phyloP scores from a whole-genome alignment of 2,329 filamentous ascomycete species.

The Penicillium nordicum region DNA sequence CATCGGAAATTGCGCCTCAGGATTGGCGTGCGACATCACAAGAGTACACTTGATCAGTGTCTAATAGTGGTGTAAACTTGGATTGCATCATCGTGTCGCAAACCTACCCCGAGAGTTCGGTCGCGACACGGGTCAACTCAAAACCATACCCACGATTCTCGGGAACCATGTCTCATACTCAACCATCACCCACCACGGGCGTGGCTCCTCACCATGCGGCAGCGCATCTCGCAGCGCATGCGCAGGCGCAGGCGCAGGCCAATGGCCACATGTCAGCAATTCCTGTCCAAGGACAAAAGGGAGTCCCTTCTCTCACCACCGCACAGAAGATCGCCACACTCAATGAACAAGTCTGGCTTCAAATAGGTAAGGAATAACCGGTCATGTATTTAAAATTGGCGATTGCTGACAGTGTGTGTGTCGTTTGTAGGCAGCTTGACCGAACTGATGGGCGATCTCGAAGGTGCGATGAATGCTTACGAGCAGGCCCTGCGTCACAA shows the following conservation, averaged over 20 bases:
- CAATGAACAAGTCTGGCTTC: conserved; percentile 88
- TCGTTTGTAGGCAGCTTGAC: conserved; percentile 67
- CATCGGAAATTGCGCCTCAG: not conserved
- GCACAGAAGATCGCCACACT: conserved; percentile 72
- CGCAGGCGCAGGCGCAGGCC: conserved; percentile 21
- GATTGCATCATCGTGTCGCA: conserved; percentile 37
- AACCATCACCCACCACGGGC: conserved; percentile 73
- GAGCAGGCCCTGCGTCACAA: conserved; percentile 87
- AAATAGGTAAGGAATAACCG: conserved; percentile 66
- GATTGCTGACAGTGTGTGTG: conserved; percentile 15
- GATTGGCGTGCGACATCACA: not conserved
- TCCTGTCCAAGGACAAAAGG: conserved; percentile 51
- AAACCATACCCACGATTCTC: conserved; percentile 10
- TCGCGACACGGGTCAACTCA: conserved; percentile 20
- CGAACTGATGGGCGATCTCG: conserved; percentile 81
- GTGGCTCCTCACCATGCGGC: conserved; percentile 60
- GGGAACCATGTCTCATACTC: conserved; percentile 67
- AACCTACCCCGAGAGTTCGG: conserved; percentile 7
- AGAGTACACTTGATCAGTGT: not conserved
- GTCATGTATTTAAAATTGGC: not conserved
- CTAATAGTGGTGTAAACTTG: conserved; percentile 1
- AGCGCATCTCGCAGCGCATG: conserved; percentile 32
- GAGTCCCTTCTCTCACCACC: conserved; percentile 60
- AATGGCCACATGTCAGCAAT: conserved; percentile 58
- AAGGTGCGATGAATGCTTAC: conserved; percentile 86